phyloP scores from a whole-genome alignment of 2,329 filamentous ascomycete species.

The Macrophomina phaseolina region DNA sequence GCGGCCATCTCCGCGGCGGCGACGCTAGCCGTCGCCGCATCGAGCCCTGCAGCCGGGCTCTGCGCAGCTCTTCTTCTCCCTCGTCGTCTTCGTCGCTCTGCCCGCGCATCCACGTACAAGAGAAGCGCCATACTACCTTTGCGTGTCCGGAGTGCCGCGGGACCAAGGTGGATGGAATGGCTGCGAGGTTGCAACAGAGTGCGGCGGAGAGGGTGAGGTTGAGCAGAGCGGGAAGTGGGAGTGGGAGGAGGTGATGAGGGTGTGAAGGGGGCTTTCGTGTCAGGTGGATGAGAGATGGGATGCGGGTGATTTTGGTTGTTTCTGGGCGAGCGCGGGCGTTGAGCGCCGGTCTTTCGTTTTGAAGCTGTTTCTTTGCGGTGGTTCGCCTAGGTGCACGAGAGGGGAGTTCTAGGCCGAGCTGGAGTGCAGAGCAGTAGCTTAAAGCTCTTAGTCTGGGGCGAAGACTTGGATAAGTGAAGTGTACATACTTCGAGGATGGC shows the following conservation, averaged over 20 bases:
- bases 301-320: too few species aligned
- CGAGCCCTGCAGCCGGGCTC: constrained; percentile 1
- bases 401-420: too few species aligned
- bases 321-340: too few species aligned
- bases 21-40: not conserved
- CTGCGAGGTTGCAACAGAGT: not conserved
- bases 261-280: too few species aligned
- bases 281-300: too few species aligned
- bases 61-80: not conserved
- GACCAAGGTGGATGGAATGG: constrained; percentile 1
- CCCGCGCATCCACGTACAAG: not conserved
- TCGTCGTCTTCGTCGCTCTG: not conserved
- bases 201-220: constrained; percentile 2
- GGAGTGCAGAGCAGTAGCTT: too few species aligned
- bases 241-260: not conserved
- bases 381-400: too few species aligned
- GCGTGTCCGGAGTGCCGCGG: constrained; percentile 12
- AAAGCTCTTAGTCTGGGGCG: too few species aligned
- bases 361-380: too few species aligned
- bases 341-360: too few species aligned
- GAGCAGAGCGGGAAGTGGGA: not conserved
- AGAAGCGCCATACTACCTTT: not conserved
- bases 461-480: too few species aligned
- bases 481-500: too few species aligned
- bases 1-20: constrained; percentile 12